Evolutionary conservation across 768 basidiomycete species (phyloP).

Genomic region (Serendipita indica): DNA sequence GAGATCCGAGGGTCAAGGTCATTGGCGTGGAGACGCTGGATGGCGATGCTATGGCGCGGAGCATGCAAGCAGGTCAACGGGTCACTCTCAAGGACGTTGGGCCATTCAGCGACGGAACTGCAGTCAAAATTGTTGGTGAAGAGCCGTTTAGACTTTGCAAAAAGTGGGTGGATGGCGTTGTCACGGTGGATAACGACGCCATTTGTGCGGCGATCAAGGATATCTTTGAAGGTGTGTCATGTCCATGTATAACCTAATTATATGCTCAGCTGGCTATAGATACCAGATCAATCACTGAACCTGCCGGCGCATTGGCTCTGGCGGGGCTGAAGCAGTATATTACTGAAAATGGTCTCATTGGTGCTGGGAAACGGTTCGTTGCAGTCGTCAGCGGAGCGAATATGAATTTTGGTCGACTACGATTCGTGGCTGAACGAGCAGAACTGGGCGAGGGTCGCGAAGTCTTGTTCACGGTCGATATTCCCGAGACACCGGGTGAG

Average conservation of each 20-base stretch:
- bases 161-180: conserved; percentile 63
- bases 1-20: conserved; percentile 64
- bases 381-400: conserved; percentile 91
- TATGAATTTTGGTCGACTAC: conserved; percentile 94
- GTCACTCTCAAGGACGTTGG: conserved; percentile 81
- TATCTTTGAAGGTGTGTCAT: conserved; percentile 74
- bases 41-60: conserved; percentile 84
- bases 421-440: conserved; percentile 97
- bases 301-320: conserved; percentile 83
- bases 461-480: conserved; percentile 83
- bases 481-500: conserved; percentile 90
- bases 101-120: conserved; percentile 94
- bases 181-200: conserved; percentile 86
- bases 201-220: conserved; percentile 98
- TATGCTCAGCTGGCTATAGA: too few species aligned
- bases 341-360: conserved; percentile 60
- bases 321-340: conserved; percentile 89
- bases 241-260: background rate
- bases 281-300: conserved; percentile 91
- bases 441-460: conserved; percentile 93
- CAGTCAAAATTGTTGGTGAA: conserved; percentile 87
- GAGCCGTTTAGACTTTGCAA: conserved; percentile 91
- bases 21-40: conserved; percentile 90
- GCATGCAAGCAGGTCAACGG: conserved; percentile 65
- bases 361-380: conserved; percentile 76